Evolutionary conservation across 257 asterid genomes (phyloP), one percentile per base, ranked within the genome.

Genomic region (Solanum rostratum): DNA sequence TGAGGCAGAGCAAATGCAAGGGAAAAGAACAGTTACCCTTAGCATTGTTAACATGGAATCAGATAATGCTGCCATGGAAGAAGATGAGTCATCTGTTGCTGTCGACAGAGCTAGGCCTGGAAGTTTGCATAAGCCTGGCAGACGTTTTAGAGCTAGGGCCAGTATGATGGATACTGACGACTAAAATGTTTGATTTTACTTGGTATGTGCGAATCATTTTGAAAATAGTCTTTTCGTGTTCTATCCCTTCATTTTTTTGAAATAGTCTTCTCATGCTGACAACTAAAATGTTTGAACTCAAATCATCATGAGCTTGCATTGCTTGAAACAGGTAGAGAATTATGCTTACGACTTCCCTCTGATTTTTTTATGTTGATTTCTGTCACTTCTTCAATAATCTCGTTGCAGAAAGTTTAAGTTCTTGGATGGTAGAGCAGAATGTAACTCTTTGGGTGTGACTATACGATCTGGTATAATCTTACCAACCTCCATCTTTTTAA

Each of bases 401-500:
- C 83, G 82, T 90, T 29, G 88, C 24, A 66, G 91, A 63, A 54
- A 37, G 73, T 79, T 87, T 91, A 86, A 49, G 90, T 84, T 81
- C 88, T 85, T 79, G 57, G 89, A 83, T 84, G 52, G 92, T 88
- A 87, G 69, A 79, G 81, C 90, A 50, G 92, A 81, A 41, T 83
- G 87, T 79, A 84, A 92, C 89, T 91, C 88, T 87, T 87, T 91
- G 63, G 62, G 86, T 78, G 91, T 88, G 66, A 88, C 84, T 83
- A 97, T 88, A 68, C 97, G 89, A 86, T 94, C 97, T 29, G 96
- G 88, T 62, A 79, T 90, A 3, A 87, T 91, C 86, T 93, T 93
- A 49, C 91, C 24, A 74, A 89, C 97, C 91, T 95, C 98, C 89
- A 97, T 89, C 59, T 89, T 91, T 88, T 89, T 94, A 89, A 95